A percentile compares a stretch with the other conserved stretches of the same genome.
phyloP scores from a whole-genome alignment of 140 eudicot genomes.

The Bidens hawaiensis region DNA sequence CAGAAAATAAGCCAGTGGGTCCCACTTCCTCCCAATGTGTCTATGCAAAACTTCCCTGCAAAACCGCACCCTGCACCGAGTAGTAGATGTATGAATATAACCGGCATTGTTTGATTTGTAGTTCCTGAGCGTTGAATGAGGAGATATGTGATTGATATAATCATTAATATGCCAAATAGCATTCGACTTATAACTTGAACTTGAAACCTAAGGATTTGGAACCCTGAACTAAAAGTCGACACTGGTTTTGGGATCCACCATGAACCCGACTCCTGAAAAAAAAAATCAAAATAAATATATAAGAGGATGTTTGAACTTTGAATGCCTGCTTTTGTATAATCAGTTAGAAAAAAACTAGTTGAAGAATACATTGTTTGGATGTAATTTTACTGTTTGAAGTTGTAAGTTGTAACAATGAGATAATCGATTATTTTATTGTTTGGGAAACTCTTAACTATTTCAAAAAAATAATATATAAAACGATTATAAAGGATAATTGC shows the following conservation, averaged over 20 bases:
- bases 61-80: constrained; percentile 57
- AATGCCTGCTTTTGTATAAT: no score
- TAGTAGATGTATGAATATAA: constrained; percentile 60
- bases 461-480: no score
- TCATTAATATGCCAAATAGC: constrained; percentile 55
- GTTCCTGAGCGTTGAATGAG: constrained; percentile 56
- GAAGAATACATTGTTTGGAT: no score
- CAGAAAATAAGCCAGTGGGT: constrained; percentile 66
- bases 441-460: neutral
- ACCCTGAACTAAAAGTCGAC: constrained; percentile 56
- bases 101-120: constrained; percentile 74
- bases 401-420: neutral
- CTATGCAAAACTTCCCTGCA: constrained; percentile 70
- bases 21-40: constrained; percentile 90
- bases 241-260: constrained; percentile 85
- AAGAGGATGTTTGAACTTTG: no score
- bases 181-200: constrained; percentile 60
- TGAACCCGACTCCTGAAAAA: constrained; percentile 56
- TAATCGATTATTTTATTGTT: neutral
- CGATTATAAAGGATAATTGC: no score
- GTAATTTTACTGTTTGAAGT: no score
- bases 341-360: no score
- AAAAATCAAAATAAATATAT: neutral
- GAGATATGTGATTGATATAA: constrained; percentile 37
- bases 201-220: constrained; percentile 52